These are phyloP conservation scores for Xylariaceae sp. DNA, from an alignment of 2,329 filamentous ascomycete species.

Conservation along the genomic window DNA sequence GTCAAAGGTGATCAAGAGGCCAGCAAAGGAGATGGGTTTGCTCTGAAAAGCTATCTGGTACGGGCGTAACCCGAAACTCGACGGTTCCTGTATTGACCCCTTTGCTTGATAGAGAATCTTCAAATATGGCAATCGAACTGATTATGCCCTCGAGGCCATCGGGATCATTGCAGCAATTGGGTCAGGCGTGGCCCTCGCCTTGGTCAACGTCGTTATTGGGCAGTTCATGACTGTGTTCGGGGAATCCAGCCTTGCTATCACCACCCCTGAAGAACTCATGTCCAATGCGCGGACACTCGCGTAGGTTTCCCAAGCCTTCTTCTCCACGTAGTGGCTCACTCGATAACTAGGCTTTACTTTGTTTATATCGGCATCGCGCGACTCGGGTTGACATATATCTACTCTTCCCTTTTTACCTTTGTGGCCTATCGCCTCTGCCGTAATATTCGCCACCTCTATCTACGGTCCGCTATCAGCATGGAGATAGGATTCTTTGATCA, in stretches of 20 bases:
- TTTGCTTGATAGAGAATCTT: conserved; percentile 31
- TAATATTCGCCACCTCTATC: conserved; percentile 43
- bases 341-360: conserved; percentile 30
- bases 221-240: conserved; percentile 32
- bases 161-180: conserved; percentile 29
- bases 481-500: conserved; percentile 46
- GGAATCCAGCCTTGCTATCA: conserved; percentile 10
- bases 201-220: conserved; percentile 36
- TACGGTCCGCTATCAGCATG: conserved; percentile 46
- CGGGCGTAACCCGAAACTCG: not conserved
- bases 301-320: not conserved
- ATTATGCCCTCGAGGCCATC: conserved; percentile 32
- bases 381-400: conserved; percentile 28
- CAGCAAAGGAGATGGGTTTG: not conserved
- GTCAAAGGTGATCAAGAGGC: not conserved
- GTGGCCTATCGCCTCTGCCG: conserved; percentile 47
- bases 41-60: not conserved
- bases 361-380: conserved; percentile 33
- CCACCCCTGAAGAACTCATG: conserved; percentile 43
- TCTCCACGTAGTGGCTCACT: not conserved
- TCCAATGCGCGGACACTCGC: not conserved
- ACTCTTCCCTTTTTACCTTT: conserved; percentile 43
- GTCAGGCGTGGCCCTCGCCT: conserved; percentile 33
- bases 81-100: not conserved
- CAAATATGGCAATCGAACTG: conserved; percentile 21